Percentiles rank a stretch among this genome's conserved stretches.
Conservation (phyloP, 352 stramenopile genomes). For the Globisporangium rhizosaccharum region DNA sequence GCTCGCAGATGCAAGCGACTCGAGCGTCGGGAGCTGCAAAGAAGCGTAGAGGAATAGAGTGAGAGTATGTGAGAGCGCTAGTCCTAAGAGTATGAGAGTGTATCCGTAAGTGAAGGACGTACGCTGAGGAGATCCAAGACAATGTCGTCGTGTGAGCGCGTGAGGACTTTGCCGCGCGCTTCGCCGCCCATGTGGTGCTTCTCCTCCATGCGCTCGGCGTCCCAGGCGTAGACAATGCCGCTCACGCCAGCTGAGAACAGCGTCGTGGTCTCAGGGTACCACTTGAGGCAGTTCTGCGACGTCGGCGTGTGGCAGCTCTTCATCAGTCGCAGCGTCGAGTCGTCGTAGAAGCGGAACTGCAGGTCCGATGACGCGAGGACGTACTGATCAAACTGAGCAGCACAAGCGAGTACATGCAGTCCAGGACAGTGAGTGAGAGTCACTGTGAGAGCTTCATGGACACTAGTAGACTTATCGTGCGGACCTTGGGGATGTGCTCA, state of each 20-base stretch:
- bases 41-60: neutral
- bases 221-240: constrained; percentile 83
- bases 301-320: constrained; percentile 81
- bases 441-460: neutral
- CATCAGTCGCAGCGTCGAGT: constrained; percentile 53
- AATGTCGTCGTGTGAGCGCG: constrained; percentile 83
- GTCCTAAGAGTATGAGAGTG: neutral
- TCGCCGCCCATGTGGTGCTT: constrained; percentile 77
- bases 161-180: constrained; percentile 41
- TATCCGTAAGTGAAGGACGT: neutral
- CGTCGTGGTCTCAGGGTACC: constrained; percentile 57
- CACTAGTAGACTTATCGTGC: neutral
- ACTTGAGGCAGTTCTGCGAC: constrained; percentile 79
- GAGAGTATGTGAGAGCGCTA: neutral
- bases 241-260: constrained; percentile 82
- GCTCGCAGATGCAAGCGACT: constrained; percentile 77
- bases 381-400: constrained; percentile 54
- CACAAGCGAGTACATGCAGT: neutral
- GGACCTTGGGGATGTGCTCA: constrained; percentile 61
- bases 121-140: constrained; percentile 80
- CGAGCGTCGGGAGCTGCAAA: constrained; percentile 58
- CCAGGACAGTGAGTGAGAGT: neutral
- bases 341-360: constrained; percentile 83
- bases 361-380: constrained; percentile 76
- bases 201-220: constrained; percentile 81